Evolutionary conservation across 1,139 yeast genomes (phyloP), one percentile per base, ranked within the genome.

Genomic region (Spathaspora sp.): DNA sequence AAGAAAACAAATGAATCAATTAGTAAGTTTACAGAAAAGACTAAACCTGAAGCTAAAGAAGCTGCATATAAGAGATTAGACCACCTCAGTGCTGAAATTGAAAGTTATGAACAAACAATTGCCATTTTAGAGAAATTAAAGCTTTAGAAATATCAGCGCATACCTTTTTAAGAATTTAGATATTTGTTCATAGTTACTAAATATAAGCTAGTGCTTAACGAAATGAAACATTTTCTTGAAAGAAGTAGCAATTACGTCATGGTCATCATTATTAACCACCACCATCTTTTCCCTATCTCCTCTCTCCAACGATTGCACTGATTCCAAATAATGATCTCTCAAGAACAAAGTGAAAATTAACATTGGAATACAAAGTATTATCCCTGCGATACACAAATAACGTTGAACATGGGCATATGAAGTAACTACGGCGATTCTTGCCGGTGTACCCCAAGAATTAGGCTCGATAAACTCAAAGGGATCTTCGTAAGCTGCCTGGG

Each of bases 1-100:
- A 60, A 63, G 54, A 74, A 73, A 63, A 62, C 67, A 49, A 61
- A 65, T 42, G 78, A 72, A 43, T 59, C 74, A 37, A 72, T 74
- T 47, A 75, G 86, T 57, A 96, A 91, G 67, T 93, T 90, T 63
- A 86, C 86, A 53, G 81, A 80, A 53, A 93, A 91, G 81, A 97
- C 96, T 50, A 84, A 82, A 57, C 80, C 76, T 43, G 85, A 83
- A 56, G 96, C 95, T 48, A 85, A 86, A 68, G 95, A 87, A 57
- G 79, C 82, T 53, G 93, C 93, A 54, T 66, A 61, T 59, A 77
- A 80, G 64, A 82, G 87, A 66, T 72, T 84, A 50, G 95, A 86
- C 55, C 84, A 81, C 59, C 78, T 81, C 52, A 67, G 70, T 56
- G 97, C 98, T 42, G 99, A 91, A 67, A 85, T 89, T 52, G 90